Conservation (phyloP, 345 rosid species). For the Lepidium aucheri region DNA sequence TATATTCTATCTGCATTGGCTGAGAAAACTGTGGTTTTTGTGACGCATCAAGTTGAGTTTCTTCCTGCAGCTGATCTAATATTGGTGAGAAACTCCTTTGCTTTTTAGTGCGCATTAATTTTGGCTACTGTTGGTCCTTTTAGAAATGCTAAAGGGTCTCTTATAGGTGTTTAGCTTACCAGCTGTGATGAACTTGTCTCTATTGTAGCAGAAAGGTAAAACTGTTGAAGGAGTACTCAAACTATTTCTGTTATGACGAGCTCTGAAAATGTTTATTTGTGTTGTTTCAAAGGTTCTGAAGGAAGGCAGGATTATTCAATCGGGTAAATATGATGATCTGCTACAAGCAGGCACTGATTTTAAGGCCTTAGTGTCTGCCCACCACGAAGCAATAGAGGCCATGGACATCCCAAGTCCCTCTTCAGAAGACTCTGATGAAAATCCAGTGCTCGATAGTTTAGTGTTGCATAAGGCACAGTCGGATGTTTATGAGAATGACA, state of each 20-base stretch:
- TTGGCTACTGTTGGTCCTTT: slow-evolving; percentile 13
- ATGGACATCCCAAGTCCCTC: slow-evolving; percentile 86
- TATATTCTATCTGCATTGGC: slow-evolving; percentile 84
- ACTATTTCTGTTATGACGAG: slow-evolving; percentile 9
- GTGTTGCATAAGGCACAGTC: slow-evolving; percentile 39
- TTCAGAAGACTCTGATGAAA: slow-evolving; percentile 88
- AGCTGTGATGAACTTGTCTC: slow-evolving; percentile 32
- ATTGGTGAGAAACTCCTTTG: slow-evolving; percentile 52
- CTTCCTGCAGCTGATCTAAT: slow-evolving; percentile 90
- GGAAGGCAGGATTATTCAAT: slow-evolving; percentile 91
- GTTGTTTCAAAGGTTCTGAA: slow-evolving; percentile 64
- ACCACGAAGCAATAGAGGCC: slow-evolving; percentile 95
- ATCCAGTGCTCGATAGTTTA: slow-evolving; percentile 33
- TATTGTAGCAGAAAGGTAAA: slow-evolving; percentile 31
- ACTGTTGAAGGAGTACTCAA: slow-evolving; percentile 22
- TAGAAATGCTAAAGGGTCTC: slow-evolving; percentile 26
- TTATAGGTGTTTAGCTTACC: slow-evolving; percentile 29
- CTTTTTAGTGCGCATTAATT: slow-evolving; percentile 1
- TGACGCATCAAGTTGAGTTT: slow-evolving; percentile 99
- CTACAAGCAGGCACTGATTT: slow-evolving; percentile 98
- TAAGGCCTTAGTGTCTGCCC: slow-evolving; percentile 86
- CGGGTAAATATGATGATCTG: slow-evolving; percentile 95
- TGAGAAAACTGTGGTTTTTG: slow-evolving; percentile 81
- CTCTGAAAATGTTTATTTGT: slow-evolving; percentile 2
- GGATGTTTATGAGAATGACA: slow-evolving; percentile 42